Conservation (phyloP, 306 rosid genomes). For the Crataegus laevigata region DNA sequence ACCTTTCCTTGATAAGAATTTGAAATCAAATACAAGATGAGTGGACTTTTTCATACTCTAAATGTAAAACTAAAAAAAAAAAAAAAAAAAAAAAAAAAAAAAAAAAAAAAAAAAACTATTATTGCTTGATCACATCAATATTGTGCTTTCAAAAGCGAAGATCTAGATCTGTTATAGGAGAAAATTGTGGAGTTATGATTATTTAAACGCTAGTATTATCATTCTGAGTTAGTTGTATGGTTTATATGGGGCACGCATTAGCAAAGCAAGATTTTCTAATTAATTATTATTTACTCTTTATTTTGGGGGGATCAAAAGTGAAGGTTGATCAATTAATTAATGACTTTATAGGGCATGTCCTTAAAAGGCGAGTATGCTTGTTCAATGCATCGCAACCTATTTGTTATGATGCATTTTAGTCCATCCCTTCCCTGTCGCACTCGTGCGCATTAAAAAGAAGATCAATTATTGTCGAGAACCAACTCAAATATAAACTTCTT, state of each 20-base stretch:
- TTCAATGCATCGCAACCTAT: slow-evolving; percentile 1
- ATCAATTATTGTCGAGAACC: neutral
- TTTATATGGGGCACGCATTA: neutral
- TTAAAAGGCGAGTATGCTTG: neutral
- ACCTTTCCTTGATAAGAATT: neutral
- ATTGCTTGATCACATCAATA: neutral
- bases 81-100: neutral
- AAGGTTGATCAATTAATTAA: neutral
- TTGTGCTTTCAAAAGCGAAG: neutral
- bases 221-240: neutral
- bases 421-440: neutral
- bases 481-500: neutral
- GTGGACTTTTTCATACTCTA: neutral
- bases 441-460: slow-evolving; percentile 7
- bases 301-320: neutral
- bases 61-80: neutral
- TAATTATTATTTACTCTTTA: neutral
- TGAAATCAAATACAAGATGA: neutral
- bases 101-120: neutral
- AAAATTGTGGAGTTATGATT: neutral
- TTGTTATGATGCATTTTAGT: slow-evolving; percentile 3
- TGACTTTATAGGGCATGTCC: neutral
- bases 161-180: neutral
- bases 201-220: neutral
- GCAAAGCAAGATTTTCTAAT: neutral